These are phyloP conservation scores for Cladophialophora exuberans DNA, from an alignment of 2,329 filamentous ascomycete species.

Conservation along the genomic window DNA sequence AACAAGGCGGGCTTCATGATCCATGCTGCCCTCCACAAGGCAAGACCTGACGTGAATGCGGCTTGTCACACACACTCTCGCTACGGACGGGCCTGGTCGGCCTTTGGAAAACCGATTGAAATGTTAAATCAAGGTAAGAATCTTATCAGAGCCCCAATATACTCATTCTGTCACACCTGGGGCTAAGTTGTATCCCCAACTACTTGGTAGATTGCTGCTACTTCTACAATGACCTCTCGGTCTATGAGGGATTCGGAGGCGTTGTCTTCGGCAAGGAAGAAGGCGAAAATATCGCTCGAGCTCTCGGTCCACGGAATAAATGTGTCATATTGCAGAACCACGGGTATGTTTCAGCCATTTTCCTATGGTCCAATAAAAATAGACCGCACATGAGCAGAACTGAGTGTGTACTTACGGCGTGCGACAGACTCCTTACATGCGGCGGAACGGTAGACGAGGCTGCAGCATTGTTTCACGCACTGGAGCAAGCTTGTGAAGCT, in stretches of 20 bases:
- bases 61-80: slow-evolving; percentile 60
- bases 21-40: slow-evolving; percentile 57
- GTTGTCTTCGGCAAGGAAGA: slow-evolving; percentile 58
- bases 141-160: no score
- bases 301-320: slow-evolving; percentile 55
- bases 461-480: slow-evolving; percentile 57
- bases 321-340: slow-evolving; percentile 57
- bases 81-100: slow-evolving; percentile 52
- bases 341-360: slow-evolving; percentile 35
- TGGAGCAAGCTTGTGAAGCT: slow-evolving; percentile 59
- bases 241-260: slow-evolving; percentile 58
- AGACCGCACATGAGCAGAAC: no score
- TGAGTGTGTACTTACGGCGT: no score
- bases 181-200: no score
- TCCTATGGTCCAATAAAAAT: no score
- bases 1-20: slow-evolving; percentile 58
- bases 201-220: slow-evolving; percentile 50
- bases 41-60: slow-evolving; percentile 58
- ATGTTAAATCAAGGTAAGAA: slow-evolving; percentile 52
- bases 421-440: background rate
- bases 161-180: no score
- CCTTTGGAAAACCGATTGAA: slow-evolving; percentile 47
- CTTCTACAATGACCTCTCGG: slow-evolving; percentile 54
- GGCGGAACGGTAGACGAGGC: slow-evolving; percentile 49
- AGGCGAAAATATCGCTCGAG: slow-evolving; percentile 55